Evolutionary conservation across 495 filamentous ascomycete genomes (phyloP).

Genomic region (Articulospora tetracladia): DNA sequence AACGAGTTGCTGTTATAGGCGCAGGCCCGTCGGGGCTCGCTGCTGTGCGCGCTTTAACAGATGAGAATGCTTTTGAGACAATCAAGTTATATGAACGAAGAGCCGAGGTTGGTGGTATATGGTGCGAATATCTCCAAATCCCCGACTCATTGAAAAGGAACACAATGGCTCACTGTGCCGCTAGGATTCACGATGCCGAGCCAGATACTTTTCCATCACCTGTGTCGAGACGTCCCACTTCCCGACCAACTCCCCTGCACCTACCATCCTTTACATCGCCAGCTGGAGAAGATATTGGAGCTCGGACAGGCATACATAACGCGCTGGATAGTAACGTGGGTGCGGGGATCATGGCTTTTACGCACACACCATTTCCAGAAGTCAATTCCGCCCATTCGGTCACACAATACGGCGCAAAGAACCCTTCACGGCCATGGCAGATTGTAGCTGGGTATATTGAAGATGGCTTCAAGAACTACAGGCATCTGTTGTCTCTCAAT

Average conservation of each 20-base stretch:
- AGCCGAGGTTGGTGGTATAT: conserved; percentile 50
- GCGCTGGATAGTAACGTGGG: conserved; percentile 38
- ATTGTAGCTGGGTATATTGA: conserved; percentile 29
- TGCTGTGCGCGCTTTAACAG: conserved; percentile 48
- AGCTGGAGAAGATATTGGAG: conserved; percentile 37
- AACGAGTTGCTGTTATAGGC: conserved; percentile 53
- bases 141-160: neutral
- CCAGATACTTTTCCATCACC: conserved; percentile 29
- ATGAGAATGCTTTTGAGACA: conserved; percentile 49
- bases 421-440: conserved; percentile 29
- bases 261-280: conserved; percentile 38
- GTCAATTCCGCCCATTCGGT: conserved; percentile 24
- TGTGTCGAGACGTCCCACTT: too few relatives aligned
- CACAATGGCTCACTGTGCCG: neutral
- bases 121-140: conserved; percentile 33
- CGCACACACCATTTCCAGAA: conserved; percentile 32
- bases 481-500: conserved; percentile 29
- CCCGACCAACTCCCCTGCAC: conserved; percentile 30
- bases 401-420: conserved; percentile 25
- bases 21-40: conserved; percentile 54
- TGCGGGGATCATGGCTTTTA: conserved; percentile 32
- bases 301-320: conserved; percentile 36
- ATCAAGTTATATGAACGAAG: conserved; percentile 57
- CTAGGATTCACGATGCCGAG: neutral
- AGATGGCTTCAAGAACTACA: conserved; percentile 21